phyloP scores from a whole-genome alignment of 2,329 filamentous ascomycete species.

The Aspergillus hortae region DNA sequence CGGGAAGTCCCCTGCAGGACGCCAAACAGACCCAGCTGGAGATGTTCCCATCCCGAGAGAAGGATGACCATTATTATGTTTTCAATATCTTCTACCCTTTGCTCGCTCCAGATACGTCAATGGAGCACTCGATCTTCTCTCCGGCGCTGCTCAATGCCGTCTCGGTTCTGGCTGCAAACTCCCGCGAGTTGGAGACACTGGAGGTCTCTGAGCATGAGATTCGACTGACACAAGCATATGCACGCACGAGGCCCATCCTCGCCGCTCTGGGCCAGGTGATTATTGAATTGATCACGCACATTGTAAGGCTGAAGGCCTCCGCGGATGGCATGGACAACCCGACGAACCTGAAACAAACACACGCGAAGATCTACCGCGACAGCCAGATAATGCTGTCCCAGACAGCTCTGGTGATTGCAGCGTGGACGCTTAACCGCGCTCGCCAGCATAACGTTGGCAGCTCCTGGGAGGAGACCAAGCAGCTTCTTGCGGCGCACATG shows the following conservation, averaged over 20 bases:
- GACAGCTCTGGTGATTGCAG: conserved; percentile 37
- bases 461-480: conserved; percentile 25
- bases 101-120: conserved; percentile 25
- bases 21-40: conserved; percentile 33
- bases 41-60: conserved; percentile 30
- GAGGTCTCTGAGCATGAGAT: conserved; percentile 30
- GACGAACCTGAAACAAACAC: conserved; percentile 37
- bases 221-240: conserved; percentile 28
- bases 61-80: conserved; percentile 40
- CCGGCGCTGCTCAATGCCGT: conserved; percentile 41
- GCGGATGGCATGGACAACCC: conserved; percentile 27
- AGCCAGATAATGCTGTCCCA: conserved; percentile 39
- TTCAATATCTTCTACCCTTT: conserved; percentile 46
- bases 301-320: conserved; percentile 31
- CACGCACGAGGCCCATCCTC: conserved; percentile 35
- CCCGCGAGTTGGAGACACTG: conserved; percentile 36
- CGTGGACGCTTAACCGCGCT: conserved; percentile 37
- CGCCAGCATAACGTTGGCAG: conserved; percentile 22
- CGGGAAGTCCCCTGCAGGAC: conserved; percentile 36
- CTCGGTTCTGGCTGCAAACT: conserved; percentile 40
- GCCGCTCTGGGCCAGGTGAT: conserved; percentile 41
- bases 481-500: conserved; percentile 28
- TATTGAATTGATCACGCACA: conserved; percentile 39
- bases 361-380: conserved; percentile 42
- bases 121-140: conserved; percentile 43